These are phyloP conservation scores for Talaromyces nanjingensis DNA, from an alignment of 495 filamentous ascomycete species.

Conservation along the genomic window DNA sequence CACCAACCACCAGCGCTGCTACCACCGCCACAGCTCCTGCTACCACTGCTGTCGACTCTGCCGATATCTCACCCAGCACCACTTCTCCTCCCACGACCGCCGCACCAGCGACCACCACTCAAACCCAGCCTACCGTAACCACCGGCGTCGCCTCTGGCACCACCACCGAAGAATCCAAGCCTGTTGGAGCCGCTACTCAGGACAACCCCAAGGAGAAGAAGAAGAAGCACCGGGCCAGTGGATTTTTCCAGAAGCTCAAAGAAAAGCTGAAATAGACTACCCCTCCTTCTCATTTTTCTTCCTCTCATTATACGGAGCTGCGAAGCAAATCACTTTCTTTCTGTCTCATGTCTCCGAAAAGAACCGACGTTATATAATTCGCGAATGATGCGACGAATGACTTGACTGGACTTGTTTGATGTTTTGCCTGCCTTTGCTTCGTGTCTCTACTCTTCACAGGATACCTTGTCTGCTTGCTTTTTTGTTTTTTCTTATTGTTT, in stretches of 20 bases:
- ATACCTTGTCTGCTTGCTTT: background rate
- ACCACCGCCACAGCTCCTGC: constrained; percentile 33
- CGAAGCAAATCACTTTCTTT: background rate
- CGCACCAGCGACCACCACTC: constrained; percentile 12
- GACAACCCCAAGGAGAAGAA: constrained; percentile 35
- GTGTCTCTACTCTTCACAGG: background rate
- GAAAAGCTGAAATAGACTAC: constrained; percentile 37
- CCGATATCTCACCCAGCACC: constrained; percentile 39
- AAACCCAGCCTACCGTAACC: constrained; percentile 14
- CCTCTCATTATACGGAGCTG: constrained; percentile 2
- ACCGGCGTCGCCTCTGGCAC: constrained; percentile 11
- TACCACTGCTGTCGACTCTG: constrained; percentile 18
- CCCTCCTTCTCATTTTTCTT: background rate
- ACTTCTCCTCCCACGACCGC: constrained; percentile 23
- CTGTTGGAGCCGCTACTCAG: constrained; percentile 1
- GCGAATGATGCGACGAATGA: background rate
- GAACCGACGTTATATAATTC: background rate
- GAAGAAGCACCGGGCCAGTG: constrained; percentile 40
- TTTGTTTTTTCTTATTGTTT: background rate
- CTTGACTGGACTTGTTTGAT: background rate
- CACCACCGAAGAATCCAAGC: constrained; percentile 8
- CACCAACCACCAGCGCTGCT: constrained; percentile 44
- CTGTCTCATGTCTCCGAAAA: background rate
- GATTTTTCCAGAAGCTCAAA: constrained; percentile 44
- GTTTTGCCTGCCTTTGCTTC: background rate